Evolutionary conservation across 495 filamentous ascomycete species (phyloP), one percentile per base, ranked within the genome.

Genomic region (Cairneyella variabilis): DNA sequence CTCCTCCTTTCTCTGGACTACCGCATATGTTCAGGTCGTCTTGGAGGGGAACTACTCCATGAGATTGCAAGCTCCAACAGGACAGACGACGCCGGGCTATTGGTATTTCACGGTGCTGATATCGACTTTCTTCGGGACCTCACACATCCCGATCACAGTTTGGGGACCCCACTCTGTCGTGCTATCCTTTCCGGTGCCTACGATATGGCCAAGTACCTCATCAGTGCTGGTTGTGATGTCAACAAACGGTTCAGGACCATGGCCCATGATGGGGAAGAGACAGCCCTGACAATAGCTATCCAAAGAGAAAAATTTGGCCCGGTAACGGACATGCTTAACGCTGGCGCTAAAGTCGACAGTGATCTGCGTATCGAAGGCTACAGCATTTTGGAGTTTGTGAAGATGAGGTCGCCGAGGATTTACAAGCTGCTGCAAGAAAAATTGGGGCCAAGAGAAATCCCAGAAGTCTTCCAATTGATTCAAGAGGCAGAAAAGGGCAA

Each of bases 271-370:
- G 11, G 22, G 4, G 40, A 32, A 20, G 46, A 20, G 12, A 57
- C 58, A 10, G 10, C 54, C n/a, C 49, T 58, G 2, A 23, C 46
- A 39, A 45, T 38, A n/a, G 61, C 61, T 20, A 34, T 52, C 16
- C 14, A 0, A 39, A 14, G 1, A 5, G 53, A 49, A 22, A 50
- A 58, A 14, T 48, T 45, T 21, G 20, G 36, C 11, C 26, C 53
- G 23, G 46, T 61, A 12, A 10, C 37, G 22, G n/a, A 50, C 21
- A 46, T 64, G 6, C 21, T 61, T 7, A 28, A 49, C 7, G n/a
- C 37, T 14, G 58, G 59, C 11, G 58, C 49, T 10, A 18, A 52
- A 27, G 30, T 52, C 43, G 7, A 52, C 34, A 30, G 18, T 18
- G 23, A 32, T 52, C 23, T 20, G 27, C 54, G 16, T 23, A 63